Base-by-base conservation (phyloP, 345 rosid genomes). In the Corchorus olitorius region DNA sequence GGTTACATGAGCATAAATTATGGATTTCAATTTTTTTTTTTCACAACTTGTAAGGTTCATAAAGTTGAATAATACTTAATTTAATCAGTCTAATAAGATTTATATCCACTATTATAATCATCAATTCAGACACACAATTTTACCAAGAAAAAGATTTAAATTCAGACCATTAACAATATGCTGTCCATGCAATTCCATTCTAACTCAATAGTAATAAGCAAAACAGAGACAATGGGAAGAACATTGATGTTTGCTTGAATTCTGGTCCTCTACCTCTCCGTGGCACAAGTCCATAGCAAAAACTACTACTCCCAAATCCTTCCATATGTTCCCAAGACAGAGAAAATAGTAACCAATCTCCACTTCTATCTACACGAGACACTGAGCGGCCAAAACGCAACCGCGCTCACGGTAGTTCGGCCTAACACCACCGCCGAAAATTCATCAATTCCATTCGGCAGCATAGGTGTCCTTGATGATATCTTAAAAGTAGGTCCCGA, bases 281-380 rank as follows among this genome's bases (percentile, higher is more conserved):
- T 5, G 27, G 61, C 22, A 70, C 12, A 61, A 19, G 74, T 10
- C 9, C 48, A 70, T 13, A 52, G 74, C 45, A 15, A 70, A 4
- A 49, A 50, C 74, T 11, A 70, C 48, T n/a, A 34, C 14, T 14
- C 5, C 4, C 20, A 46, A 5, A 19, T 5, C 54, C 8, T 66
- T 13, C 59, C 45, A 33, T n/a, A 8, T 49, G 62, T 35, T 19
- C 62, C 33, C 61, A 10, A 17, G 16, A 46, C 6, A 15, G 16
- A 1, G 49, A 70, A 84, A 45, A 86, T 76, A n/a, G 83, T 78
- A 2, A 93, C 89, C 0, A 82, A 83, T 53, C 89, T 93, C 70
- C 91, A 84, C 3, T 91, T 89, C 86, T 88, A 86, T 78, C 88
- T 88, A 83, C 97, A 93, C 17, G 93, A 89, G 69, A 88, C 83